Base-by-base conservation (phyloP, 2,329 filamentous ascomycete genomes). In the Lecanosticta acicola region DNA sequence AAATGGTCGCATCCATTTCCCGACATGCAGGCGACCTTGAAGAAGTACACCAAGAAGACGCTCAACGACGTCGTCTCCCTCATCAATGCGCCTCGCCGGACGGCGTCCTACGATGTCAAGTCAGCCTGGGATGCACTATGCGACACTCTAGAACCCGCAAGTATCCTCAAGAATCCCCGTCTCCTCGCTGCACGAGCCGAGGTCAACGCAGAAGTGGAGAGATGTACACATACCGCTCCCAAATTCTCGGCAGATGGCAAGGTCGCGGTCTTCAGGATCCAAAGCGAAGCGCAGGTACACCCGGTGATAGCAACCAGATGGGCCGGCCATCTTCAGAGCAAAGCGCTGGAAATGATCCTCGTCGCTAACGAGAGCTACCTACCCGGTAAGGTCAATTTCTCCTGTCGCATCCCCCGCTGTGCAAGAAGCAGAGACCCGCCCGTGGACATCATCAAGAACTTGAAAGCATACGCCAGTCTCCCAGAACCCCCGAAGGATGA, bases 1-100 rank as follows among this genome's bases (percentile, higher is more conserved):
- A 84, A 83, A 59, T 85, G 82, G 82, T 67, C 77, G 17, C 71
- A 74, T 0, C 82, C 82, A 0, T 84, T 85, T 51, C 82, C 82
- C 1, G 77, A 84, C 49, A 83, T 85, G 79, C 71, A 68, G 14
- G 62, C 70, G 1, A 75, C 75, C 0, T 78, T 85, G 54, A 83
- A 83, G 54, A 66, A 62, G 11, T 71, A 82, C 55, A 78, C 78
- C 0, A 84, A 81, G 55, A 83, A 80, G 53, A 66, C 74, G 0
- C 63, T 85, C 43, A 83, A 81, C 49, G 75, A 80, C 11, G 79
- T 80, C 2, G 79, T 84, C 0, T 76, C 78, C 0, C 71, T 81
- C 1, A 69, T 85, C 49, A 85, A 85, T 54, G 81, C 81, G 16
- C 81, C 82, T 4, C 70, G 83, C 4, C 69, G 81, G 26, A 83